Conservation (phyloP, 331 rosid genomes). For the Spiraea crenata region DNA sequence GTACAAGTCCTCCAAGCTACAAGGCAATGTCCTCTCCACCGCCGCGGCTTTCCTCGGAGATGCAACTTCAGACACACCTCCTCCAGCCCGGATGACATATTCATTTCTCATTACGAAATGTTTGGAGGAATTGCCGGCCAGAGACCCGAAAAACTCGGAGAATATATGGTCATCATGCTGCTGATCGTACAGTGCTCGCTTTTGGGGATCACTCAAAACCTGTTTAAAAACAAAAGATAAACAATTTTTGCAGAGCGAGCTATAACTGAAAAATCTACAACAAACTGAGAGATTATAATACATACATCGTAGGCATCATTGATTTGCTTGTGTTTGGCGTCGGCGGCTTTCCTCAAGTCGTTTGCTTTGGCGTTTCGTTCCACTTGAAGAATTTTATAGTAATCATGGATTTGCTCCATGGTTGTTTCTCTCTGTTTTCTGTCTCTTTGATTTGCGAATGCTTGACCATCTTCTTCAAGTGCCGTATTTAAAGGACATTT, state of each 20-base stretch:
- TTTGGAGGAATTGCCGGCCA: slow-evolving; percentile 38
- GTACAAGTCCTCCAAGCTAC: slow-evolving; percentile 83
- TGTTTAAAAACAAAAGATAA: slow-evolving; percentile 32
- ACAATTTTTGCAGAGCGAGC: neutral
- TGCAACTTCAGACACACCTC: slow-evolving; percentile 52
- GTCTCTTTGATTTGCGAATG: slow-evolving; percentile 67
- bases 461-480: too few species aligned
- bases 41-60: slow-evolving; percentile 61
- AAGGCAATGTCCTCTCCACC: slow-evolving; percentile 58
- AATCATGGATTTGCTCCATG: slow-evolving; percentile 47
- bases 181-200: slow-evolving; percentile 81
- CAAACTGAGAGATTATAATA: too few species aligned
- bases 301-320: slow-evolving; percentile 82
- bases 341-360: slow-evolving; percentile 78
- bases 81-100: slow-evolving; percentile 38
- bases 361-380: slow-evolving; percentile 59
- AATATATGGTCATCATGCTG: slow-evolving; percentile 83
- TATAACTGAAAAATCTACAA: too few species aligned
- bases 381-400: slow-evolving; percentile 74
- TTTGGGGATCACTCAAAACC: slow-evolving; percentile 90
- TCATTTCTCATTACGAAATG: too few species aligned
- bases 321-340: slow-evolving; percentile 86
- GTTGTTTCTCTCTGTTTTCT: slow-evolving; percentile 25
- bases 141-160: slow-evolving; percentile 72
- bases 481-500: too few species aligned